A percentile compares a stretch with the other conserved stretches of the same genome.
These are phyloP conservation scores for Piper longum DNA, from an alignment of 164 flowering plant species.

Conservation along the genomic window DNA sequence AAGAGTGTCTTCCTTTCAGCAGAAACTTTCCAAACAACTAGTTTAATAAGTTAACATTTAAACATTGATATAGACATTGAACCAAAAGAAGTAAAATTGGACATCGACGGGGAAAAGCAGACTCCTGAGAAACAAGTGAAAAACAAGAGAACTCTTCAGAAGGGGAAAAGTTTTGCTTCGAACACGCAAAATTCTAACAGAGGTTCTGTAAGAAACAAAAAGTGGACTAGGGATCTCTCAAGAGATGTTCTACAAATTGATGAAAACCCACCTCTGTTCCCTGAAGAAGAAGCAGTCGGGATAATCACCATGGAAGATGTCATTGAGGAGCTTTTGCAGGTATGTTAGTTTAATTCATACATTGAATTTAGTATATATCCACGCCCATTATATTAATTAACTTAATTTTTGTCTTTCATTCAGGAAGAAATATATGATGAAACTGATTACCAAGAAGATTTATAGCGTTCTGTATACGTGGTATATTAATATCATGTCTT, in stretches of 20 bases:
- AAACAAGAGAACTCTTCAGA: slow-evolving; percentile 38
- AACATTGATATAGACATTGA: not conserved
- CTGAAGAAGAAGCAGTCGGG: slow-evolving; percentile 90
- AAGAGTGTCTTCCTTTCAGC: too few relatives aligned
- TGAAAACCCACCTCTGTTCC: slow-evolving; percentile 52
- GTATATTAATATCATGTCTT: not conserved
- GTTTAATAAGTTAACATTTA: too few relatives aligned
- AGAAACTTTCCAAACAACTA: too few relatives aligned
- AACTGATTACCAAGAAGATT: slow-evolving; percentile 30
- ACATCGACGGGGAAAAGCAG: slow-evolving; percentile 53
- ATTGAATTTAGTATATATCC: not conserved
- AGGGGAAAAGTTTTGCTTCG: slow-evolving; percentile 78
- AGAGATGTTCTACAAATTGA: slow-evolving; percentile 63
- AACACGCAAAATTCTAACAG: slow-evolving; percentile 22
- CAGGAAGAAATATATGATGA: slow-evolving; percentile 47
- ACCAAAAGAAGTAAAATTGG: slow-evolving; percentile 45
- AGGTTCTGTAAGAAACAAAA: slow-evolving; percentile 47
- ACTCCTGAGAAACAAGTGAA: slow-evolving; percentile 33
- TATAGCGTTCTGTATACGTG: slow-evolving; percentile 1
- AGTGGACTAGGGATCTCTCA: slow-evolving; percentile 63
- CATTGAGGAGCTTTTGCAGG: slow-evolving; percentile 67
- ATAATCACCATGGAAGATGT: slow-evolving; percentile 75
- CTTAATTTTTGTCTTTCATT: slow-evolving; percentile 1
- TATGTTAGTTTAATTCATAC: slow-evolving; percentile 5
- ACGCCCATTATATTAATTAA: not conserved